Percentiles rank a stretch among this genome's conserved stretches.
phyloP scores from a whole-genome alignment of 768 basidiomycete species.

The Amanita molliuscula region DNA sequence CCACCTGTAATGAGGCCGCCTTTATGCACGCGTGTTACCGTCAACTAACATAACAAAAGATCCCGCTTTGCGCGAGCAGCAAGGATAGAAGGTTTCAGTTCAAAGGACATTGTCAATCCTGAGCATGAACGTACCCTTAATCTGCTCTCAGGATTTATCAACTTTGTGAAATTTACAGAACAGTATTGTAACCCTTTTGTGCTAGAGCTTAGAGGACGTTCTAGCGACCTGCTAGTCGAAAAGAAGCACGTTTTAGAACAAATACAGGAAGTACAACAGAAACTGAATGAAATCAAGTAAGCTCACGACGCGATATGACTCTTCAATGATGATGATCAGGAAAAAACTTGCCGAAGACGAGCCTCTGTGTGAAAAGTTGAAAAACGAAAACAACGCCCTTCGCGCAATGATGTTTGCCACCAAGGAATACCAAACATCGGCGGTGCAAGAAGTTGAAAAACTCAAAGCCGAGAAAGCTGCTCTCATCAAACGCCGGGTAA shows the following conservation, averaged over 20 bases:
- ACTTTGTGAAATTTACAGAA: slow-evolving; percentile 85
- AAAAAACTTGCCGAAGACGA: slow-evolving; percentile 59
- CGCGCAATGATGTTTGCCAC: slow-evolving; percentile 59
- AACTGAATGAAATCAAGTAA: slow-evolving; percentile 48
- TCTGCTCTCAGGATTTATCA: slow-evolving; percentile 82
- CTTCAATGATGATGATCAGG: slow-evolving; percentile 22
- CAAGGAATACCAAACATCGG: slow-evolving; percentile 49
- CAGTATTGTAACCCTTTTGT: slow-evolving; percentile 56
- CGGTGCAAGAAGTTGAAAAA: slow-evolving; percentile 56
- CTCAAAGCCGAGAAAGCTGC: slow-evolving; percentile 63
- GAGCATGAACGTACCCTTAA: slow-evolving; percentile 65
- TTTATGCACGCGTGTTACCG: not conserved
- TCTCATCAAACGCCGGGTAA: slow-evolving; percentile 54
- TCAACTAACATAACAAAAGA: slow-evolving; percentile 21
- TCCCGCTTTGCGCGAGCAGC: slow-evolving; percentile 65
- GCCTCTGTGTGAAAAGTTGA: slow-evolving; percentile 51
- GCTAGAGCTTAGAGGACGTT: slow-evolving; percentile 49
- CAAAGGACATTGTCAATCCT: slow-evolving; percentile 65
- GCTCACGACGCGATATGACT: slow-evolving; percentile 11
- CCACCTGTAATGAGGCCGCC: slow-evolving; percentile 43
- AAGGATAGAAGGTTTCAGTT: slow-evolving; percentile 65
- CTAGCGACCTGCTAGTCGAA: slow-evolving; percentile 45
- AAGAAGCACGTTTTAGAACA: slow-evolving; percentile 47
- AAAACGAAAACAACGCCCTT: slow-evolving; percentile 48
- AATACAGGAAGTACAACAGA: slow-evolving; percentile 36